phyloP scores from a whole-genome alignment of 805 yeast species.

The Maudiozyma turicensis region DNA sequence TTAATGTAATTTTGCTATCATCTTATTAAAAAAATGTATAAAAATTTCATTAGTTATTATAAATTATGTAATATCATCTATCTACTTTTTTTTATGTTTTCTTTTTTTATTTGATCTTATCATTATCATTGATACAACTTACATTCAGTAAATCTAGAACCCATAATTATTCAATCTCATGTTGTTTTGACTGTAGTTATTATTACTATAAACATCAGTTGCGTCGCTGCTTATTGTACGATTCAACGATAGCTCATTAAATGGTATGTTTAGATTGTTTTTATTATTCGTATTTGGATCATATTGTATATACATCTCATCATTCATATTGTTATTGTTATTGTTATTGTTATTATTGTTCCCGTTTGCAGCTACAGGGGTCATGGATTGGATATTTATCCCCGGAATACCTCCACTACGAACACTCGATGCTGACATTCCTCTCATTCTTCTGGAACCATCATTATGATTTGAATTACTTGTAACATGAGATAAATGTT shows the following conservation, averaged over 20 bases:
- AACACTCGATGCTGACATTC: constrained; percentile 21
- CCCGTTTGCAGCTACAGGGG: neutral
- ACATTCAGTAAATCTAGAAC: neutral
- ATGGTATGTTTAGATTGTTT: neutral
- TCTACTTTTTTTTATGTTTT: neutral
- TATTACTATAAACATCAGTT: neutral
- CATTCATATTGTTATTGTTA: neutral
- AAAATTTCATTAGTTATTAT: neutral
- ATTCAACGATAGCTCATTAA: neutral
- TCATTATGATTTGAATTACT: constrained; percentile 3
- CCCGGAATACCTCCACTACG: constrained; percentile 12
- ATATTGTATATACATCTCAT: neutral
- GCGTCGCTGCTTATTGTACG: neutral
- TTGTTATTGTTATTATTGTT: neutral
- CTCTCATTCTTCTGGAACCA: constrained; percentile 17
- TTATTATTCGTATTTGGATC: neutral
- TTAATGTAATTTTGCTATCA: no score
- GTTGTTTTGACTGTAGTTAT: neutral
- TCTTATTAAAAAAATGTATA: neutral
- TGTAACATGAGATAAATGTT: neutral
- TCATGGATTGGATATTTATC: constrained; percentile 1
- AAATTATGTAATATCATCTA: neutral
- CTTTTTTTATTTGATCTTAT: neutral
- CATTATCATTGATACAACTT: no score
- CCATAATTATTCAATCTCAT: neutral